Evolutionary conservation across 306 rosid genomes (phyloP).

Genomic region (Geum urbanum): DNA sequence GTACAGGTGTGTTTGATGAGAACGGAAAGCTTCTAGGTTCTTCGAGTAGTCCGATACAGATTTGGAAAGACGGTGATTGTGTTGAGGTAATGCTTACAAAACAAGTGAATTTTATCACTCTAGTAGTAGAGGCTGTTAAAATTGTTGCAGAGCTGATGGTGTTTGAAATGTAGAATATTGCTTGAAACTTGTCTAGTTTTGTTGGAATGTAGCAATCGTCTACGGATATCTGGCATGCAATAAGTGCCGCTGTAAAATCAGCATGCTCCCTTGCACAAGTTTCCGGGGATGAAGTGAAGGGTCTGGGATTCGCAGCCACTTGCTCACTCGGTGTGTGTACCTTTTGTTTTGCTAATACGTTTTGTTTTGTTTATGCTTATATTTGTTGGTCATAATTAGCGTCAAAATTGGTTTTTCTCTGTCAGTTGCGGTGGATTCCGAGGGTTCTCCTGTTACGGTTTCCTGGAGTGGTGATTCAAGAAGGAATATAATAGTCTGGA

Average conservation of each 20-base stretch:
- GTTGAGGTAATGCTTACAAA: conserved; percentile 59
- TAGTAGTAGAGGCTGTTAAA: not conserved
- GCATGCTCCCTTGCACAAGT: conserved; percentile 72
- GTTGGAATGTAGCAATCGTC: conserved; percentile 84
- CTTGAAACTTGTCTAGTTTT: conserved; percentile 17
- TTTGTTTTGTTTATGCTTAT: not conserved
- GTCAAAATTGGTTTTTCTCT: conserved; percentile 24
- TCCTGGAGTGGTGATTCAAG: conserved; percentile 92
- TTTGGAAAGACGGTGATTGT: conserved; percentile 76
- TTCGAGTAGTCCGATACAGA: conserved; percentile 86
- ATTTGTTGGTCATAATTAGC: conserved; percentile 1
- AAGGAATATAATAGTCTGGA: conserved; percentile 94
- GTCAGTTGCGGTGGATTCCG: conserved; percentile 87
- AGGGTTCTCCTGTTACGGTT: conserved; percentile 85
- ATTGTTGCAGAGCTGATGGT: conserved; percentile 6
- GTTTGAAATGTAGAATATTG: conserved; percentile 6
- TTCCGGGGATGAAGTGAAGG: conserved; percentile 61
- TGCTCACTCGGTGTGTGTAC: conserved; percentile 84
- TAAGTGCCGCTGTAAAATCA: conserved; percentile 80
- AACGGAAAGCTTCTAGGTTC: conserved; percentile 89
- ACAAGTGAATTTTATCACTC: conserved; percentile 14
- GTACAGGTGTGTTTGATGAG: conserved; percentile 73
- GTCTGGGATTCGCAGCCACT: conserved; percentile 92
- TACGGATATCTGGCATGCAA: conserved; percentile 95
- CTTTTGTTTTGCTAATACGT: not conserved